Percentiles rank a stretch among this genome's conserved stretches.
These are phyloP conservation scores for Zalaria sp. DNA, from an alignment of 2,329 filamentous ascomycete genomes.

Conservation along the genomic window DNA sequence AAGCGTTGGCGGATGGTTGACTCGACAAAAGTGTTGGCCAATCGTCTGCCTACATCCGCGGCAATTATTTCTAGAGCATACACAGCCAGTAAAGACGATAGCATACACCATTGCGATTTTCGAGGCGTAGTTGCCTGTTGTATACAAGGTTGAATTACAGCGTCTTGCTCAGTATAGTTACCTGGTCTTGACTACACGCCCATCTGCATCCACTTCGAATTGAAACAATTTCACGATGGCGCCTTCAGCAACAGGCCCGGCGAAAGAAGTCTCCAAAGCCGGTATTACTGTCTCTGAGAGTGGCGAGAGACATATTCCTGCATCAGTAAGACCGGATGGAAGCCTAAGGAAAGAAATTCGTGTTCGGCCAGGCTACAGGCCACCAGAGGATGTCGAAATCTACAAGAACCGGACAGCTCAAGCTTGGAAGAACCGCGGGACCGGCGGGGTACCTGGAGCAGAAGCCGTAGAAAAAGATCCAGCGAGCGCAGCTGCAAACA, in stretches of 20 bases:
- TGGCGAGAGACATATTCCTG: conserved; percentile 79
- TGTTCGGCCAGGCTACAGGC: conserved; percentile 82
- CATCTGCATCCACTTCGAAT: too few species aligned
- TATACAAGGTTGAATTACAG: too few species aligned
- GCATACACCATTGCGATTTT: too few species aligned
- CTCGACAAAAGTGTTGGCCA: too few species aligned
- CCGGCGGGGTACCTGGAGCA: conserved; percentile 60
- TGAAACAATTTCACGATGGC: conserved; percentile 2
- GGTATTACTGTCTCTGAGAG: conserved; percentile 56
- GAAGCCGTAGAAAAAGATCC: conserved; percentile 38
- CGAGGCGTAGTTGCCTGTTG: too few species aligned
- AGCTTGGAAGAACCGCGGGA: conserved; percentile 63
- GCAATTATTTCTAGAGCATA: too few species aligned
- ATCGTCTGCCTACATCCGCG: too few species aligned
- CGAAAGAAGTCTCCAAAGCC: conserved; percentile 39
- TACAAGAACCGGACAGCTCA: conserved; percentile 91
- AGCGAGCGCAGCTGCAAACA: conserved; percentile 45
- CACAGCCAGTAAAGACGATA: too few species aligned
- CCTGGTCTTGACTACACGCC: too few species aligned
- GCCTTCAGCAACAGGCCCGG: conserved; percentile 4
- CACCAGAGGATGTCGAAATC: conserved; percentile 87
- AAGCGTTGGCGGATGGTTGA: too few species aligned
- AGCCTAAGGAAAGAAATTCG: conserved; percentile 89
- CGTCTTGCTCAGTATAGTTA: too few species aligned
- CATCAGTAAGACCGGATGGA: conserved; percentile 75